These are phyloP conservation scores for Amphibolis antarctica DNA, from an alignment of 106 monocot genomes.

Conservation along the genomic window DNA sequence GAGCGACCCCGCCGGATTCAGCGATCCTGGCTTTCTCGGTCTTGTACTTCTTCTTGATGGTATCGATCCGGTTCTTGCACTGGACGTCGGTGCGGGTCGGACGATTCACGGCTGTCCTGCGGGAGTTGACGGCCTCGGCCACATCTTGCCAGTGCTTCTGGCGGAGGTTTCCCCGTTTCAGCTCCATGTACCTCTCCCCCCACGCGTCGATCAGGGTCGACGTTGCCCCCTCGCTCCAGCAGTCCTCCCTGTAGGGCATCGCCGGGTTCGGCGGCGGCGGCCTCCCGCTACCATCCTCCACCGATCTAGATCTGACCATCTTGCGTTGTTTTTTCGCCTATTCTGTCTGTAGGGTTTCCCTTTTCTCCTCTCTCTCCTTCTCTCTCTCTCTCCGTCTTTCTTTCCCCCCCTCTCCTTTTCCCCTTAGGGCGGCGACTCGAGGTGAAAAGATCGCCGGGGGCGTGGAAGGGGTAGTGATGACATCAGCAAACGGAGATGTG, in stretches of 20 bases:
- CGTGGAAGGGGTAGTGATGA: background rate
- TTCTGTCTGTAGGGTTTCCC: too few species aligned
- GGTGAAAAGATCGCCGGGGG: conserved; percentile 1
- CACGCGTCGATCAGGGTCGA: conserved; percentile 62
- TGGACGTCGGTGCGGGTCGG: conserved; percentile 66
- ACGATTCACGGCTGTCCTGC: conserved; percentile 30
- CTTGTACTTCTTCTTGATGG: conserved; percentile 91
- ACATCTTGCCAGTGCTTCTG: conserved; percentile 91
- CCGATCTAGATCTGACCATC: background rate
- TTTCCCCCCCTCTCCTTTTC: background rate
- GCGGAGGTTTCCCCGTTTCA: conserved; percentile 73
- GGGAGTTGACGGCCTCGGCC: conserved; percentile 71
- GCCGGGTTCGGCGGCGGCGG: conserved; percentile 33
- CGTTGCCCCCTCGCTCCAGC: conserved; percentile 92
- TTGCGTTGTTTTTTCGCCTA: background rate
- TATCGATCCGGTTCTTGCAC: conserved; percentile 87
- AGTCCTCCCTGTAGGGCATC: conserved; percentile 71
- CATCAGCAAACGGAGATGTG: background rate
- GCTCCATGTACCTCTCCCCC: conserved; percentile 69
- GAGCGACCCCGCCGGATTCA: background rate
- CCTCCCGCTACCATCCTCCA: background rate
- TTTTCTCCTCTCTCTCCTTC: too few species aligned
- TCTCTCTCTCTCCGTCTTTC: background rate
- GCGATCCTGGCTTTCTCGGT: conserved; percentile 39
- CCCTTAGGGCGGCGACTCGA: background rate